phyloP scores from a whole-genome alignment of 441 rosid species.

The Bruguiera hainesii region DNA sequence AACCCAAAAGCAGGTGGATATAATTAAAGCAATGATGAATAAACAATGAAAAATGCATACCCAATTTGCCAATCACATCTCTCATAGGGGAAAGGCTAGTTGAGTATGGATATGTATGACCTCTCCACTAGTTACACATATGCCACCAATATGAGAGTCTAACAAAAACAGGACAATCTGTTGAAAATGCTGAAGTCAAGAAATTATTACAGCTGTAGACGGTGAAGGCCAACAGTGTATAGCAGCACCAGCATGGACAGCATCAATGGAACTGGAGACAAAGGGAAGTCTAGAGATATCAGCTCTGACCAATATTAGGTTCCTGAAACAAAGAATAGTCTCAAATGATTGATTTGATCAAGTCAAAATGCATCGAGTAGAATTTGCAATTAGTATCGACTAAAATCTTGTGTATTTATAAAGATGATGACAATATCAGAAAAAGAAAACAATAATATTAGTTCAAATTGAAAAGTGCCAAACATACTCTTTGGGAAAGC shows the following conservation, averaged over 20 bases:
- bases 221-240: conserved; percentile 96
- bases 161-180: conserved; percentile 4
- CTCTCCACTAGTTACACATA: not conserved
- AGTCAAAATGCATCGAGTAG: conserved; percentile 4
- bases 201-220: conserved; percentile 55
- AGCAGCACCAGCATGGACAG: conserved; percentile 95
- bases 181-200: not conserved
- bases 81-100: too few species aligned
- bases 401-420: not conserved
- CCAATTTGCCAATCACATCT: too few species aligned
- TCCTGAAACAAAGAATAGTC: conserved; percentile 37
- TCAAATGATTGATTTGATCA: not conserved
- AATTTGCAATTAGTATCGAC: not conserved
- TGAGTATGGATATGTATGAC: too few species aligned
- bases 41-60: too few species aligned
- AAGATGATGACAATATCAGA: not conserved
- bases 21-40: too few species aligned
- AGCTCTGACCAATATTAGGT: conserved; percentile 71
- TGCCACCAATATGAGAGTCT: not conserved
- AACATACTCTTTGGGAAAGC: conserved; percentile 67
- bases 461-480: conserved; percentile 1
- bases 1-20: too few species aligned
- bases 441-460: not conserved
- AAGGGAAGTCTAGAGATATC: conserved; percentile 89
- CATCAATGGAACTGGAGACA: conserved; percentile 62